Evolutionary conservation across 768 basidiomycete species (phyloP).

Genomic region (Lentinula detonsa): DNA sequence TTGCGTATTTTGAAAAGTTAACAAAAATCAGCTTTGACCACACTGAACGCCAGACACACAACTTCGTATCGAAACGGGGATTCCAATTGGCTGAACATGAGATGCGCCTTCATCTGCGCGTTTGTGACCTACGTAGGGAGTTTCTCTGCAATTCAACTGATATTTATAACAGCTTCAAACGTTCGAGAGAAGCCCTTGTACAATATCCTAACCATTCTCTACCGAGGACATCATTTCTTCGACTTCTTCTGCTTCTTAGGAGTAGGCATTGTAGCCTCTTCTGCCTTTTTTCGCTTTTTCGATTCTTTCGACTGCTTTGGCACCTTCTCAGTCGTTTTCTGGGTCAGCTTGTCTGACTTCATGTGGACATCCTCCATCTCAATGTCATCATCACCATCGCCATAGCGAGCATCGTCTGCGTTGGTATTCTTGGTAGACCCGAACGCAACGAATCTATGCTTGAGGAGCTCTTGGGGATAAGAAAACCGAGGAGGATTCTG

Average conservation of each 20-base stretch:
- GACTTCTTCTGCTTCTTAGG: conserved; percentile 5
- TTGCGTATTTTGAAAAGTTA: no score
- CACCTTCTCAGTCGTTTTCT: background rate
- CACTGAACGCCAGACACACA: no score
- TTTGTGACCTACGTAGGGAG: no score
- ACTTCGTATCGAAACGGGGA: no score
- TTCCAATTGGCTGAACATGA: no score
- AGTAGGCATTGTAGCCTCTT: background rate
- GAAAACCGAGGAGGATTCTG: conserved; percentile 51
- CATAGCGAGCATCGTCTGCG: background rate
- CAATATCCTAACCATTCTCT: no score
- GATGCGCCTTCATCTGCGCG: no score
- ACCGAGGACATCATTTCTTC: background rate
- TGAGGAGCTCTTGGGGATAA: conserved; percentile 57
- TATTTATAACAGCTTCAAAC: no score
- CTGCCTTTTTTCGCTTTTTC: background rate
- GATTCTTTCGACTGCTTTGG: background rate
- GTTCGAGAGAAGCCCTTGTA: no score
- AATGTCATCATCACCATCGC: background rate
- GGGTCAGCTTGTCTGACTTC: background rate
- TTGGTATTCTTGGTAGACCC: conserved; percentile 30
- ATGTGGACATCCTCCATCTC: background rate
- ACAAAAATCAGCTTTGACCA: no score
- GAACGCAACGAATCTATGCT: conserved; percentile 57
- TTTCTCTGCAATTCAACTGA: no score